A percentile compares a stretch with the other conserved stretches of the same genome.
These are phyloP conservation scores for Stagonosporopsis rhizophila DNA, from an alignment of 2,329 filamentous ascomycete species.

Conservation along the genomic window DNA sequence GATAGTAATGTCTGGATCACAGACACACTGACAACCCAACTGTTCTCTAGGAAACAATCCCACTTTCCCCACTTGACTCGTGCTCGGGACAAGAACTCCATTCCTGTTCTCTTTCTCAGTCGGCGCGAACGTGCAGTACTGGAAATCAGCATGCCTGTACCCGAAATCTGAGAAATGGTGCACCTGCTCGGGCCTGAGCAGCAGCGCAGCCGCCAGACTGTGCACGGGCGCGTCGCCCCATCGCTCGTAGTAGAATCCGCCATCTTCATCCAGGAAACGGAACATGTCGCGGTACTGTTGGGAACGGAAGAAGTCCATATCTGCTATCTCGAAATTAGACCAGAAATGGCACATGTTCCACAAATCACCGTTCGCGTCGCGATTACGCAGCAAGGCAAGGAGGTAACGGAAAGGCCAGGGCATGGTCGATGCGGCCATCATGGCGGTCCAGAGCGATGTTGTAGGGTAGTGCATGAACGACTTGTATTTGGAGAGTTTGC, in stretches of 20 bases:
- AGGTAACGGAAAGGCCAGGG: slow-evolving; percentile 26
- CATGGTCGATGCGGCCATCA: slow-evolving; percentile 22
- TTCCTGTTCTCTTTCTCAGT: slow-evolving; percentile 10
- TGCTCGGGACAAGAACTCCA: slow-evolving; percentile 5
- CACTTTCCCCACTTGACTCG: neutral
- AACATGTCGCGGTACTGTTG: slow-evolving; percentile 81
- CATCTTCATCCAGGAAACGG: slow-evolving; percentile 67
- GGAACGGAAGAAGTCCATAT: slow-evolving; percentile 89
- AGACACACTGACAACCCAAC: slow-evolving; percentile 17
- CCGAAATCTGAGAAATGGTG: slow-evolving; percentile 99
- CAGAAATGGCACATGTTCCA: slow-evolving; percentile 55
- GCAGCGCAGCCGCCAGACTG: slow-evolving; percentile 85
- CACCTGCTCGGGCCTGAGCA: slow-evolving; percentile 84
- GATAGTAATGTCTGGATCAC: slow-evolving; percentile 7
- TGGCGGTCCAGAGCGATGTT: slow-evolving; percentile 23
- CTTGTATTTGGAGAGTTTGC: slow-evolving; percentile 26
- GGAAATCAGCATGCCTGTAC: slow-evolving; percentile 65
- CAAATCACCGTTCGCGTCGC: slow-evolving; percentile 60
- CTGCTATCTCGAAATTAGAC: slow-evolving; percentile 95
- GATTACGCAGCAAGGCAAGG: slow-evolving; percentile 45
- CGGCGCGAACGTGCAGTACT: slow-evolving; percentile 18
- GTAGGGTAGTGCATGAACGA: slow-evolving; percentile 7
- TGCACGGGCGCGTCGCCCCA: slow-evolving; percentile 98
- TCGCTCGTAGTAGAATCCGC: slow-evolving; percentile 26
- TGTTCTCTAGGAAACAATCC: slow-evolving; percentile 6